Evolutionary conservation across 1,284 basidiomycete species (phyloP).

Genomic region (Rhodotorula sp.): DNA sequence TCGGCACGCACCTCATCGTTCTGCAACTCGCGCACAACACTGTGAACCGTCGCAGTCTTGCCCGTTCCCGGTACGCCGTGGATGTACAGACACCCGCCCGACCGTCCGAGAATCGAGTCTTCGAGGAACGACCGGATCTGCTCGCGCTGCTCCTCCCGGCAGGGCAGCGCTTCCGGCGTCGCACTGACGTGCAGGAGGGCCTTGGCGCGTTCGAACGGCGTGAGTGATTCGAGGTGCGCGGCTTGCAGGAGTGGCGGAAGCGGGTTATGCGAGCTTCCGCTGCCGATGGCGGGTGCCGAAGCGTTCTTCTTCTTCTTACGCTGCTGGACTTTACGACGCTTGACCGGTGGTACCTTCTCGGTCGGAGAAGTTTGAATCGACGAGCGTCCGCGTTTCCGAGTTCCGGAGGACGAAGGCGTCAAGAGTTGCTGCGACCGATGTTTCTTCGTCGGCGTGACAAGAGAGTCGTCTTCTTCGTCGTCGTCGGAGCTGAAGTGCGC

Average conservation of each 20-base stretch:
- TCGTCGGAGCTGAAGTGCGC: constrained; percentile 4
- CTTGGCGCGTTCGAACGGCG: constrained; percentile 42
- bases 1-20: constrained; percentile 62
- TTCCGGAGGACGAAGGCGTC: constrained; percentile 10
- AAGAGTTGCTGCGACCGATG: constrained; percentile 3
- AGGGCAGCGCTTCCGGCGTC: constrained; percentile 85
- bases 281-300: not conserved
- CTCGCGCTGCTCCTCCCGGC: constrained; percentile 82
- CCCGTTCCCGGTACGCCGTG: constrained; percentile 97
- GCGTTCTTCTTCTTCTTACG: constrained; percentile 8
- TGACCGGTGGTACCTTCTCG: not conserved
- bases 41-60: constrained; percentile 96
- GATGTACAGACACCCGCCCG: constrained; percentile 93
- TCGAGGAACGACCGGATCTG: constrained; percentile 75
- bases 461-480: not conserved
- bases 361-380: not conserved
- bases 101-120: constrained; percentile 85
- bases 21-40: constrained; percentile 82
- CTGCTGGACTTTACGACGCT: constrained; percentile 6
- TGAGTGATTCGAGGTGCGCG: constrained; percentile 20
- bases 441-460: constrained; percentile 10
- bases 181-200: constrained; percentile 84
- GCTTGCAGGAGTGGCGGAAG: constrained; percentile 33
- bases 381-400: not conserved
- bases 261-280: constrained; percentile 5